Conservation (phyloP, 2,329 filamentous ascomycete species). For the Blastomyces gilchristii region DNA sequence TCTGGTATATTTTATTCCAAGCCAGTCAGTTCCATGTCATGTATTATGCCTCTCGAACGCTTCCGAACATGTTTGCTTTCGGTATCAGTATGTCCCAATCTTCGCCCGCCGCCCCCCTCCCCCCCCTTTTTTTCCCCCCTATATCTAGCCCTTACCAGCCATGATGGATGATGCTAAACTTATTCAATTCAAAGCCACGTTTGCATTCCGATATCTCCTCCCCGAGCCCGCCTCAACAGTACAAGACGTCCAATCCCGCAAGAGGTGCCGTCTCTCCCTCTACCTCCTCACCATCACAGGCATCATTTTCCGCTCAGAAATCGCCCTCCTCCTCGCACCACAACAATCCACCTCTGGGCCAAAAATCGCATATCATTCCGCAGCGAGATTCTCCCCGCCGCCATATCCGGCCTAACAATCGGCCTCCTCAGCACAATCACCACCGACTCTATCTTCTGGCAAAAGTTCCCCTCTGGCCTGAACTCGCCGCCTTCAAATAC, state of each 20-base stretch:
- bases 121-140: neutral
- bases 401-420: constrained; percentile 53
- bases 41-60: constrained; percentile 81
- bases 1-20: constrained; percentile 73
- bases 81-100: constrained; percentile 54
- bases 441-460: constrained; percentile 92
- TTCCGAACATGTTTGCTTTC: constrained; percentile 97
- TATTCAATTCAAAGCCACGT: constrained; percentile 24
- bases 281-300: constrained; percentile 69
- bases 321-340: constrained; percentile 69
- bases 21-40: constrained; percentile 82
- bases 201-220: constrained; percentile 40
- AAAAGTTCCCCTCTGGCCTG: constrained; percentile 70
- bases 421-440: constrained; percentile 61
- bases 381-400: constrained; percentile 51
- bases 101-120: neutral
- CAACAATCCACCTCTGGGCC: constrained; percentile 54
- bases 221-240: constrained; percentile 27
- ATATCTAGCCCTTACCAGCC: constrained; percentile 3
- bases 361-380: constrained; percentile 45
- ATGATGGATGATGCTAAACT: constrained; percentile 8
- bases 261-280: constrained; percentile 54
- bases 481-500: constrained; percentile 79
- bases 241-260: constrained; percentile 23
- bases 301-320: constrained; percentile 78